Evolutionary conservation across 1,284 basidiomycete genomes (phyloP).

Genomic region (Irpex sp.): DNA sequence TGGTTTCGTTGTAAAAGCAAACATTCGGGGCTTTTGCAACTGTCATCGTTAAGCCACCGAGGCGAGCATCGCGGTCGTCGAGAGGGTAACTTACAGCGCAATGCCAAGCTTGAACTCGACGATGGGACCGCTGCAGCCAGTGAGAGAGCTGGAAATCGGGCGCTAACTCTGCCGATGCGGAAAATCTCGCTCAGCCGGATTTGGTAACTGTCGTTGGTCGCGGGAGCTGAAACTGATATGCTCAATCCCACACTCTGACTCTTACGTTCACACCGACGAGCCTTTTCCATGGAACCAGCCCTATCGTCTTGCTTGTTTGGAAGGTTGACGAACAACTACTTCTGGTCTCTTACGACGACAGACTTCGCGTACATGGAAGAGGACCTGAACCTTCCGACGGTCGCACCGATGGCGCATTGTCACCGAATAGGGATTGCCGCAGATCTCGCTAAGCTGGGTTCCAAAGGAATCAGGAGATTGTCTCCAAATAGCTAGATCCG

Average conservation of each 20-base stretch:
- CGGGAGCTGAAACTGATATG: not conserved
- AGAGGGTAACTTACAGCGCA: too few relatives aligned
- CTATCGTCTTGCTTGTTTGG: too few relatives aligned
- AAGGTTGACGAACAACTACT: not conserved
- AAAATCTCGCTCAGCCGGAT: not conserved
- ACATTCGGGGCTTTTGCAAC: too few relatives aligned
- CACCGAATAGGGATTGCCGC: not conserved
- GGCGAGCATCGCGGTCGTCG: not conserved
- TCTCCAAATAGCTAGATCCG: not conserved
- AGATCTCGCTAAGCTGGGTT: not conserved
- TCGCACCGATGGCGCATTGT: not conserved
- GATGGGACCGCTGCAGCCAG: not conserved
- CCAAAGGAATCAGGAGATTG: not conserved
- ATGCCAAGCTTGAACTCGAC: too few relatives aligned
- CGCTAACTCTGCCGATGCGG: not conserved
- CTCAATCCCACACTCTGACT: too few relatives aligned
- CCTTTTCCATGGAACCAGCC: too few relatives aligned
- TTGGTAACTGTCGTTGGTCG: not conserved
- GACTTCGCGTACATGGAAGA: not conserved
- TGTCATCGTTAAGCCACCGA: not conserved
- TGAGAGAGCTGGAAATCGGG: not conserved
- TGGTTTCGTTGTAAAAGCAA: too few relatives aligned
- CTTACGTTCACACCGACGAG: too few relatives aligned
- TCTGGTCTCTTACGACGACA: not conserved
- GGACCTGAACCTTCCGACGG: not conserved